Evolutionary conservation across 805 yeast species (phyloP).

Genomic region (Sungouiella thailandica): DNA sequence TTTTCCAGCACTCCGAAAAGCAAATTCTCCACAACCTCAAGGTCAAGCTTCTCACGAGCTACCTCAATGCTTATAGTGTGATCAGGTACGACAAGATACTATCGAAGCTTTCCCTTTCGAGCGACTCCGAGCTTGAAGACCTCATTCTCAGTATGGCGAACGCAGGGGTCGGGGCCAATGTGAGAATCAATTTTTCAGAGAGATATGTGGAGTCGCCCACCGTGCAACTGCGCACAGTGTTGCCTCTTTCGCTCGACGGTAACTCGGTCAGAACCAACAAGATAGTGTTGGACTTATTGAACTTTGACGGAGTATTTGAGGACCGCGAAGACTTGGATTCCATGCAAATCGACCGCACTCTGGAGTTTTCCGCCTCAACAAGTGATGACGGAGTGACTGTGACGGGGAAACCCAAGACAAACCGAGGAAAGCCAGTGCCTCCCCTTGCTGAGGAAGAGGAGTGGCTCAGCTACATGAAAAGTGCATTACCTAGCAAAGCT

Average conservation of each 20-base stretch:
- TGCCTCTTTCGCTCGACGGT: constrained; percentile 18
- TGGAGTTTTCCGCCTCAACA: not conserved
- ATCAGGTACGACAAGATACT: constrained; percentile 25
- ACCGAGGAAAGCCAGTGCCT: too few species aligned
- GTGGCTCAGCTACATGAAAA: constrained; percentile 18
- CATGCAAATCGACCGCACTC: constrained; percentile 3
- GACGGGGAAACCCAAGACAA: constrained; percentile 3
- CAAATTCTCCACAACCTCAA: constrained; percentile 27
- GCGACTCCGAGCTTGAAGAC: constrained; percentile 22
- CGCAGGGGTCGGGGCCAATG: constrained; percentile 23
- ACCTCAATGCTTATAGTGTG: constrained; percentile 26
- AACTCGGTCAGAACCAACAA: constrained; percentile 19
- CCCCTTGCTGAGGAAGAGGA: constrained; percentile 5
- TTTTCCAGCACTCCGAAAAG: constrained; percentile 23
- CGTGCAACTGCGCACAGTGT: constrained; percentile 1
- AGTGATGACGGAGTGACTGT: not conserved
- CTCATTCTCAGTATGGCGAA: constrained; percentile 24
- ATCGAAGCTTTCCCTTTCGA: constrained; percentile 15
- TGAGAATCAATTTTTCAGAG: constrained; percentile 27
- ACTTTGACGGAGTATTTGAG: not conserved
- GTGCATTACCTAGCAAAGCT: constrained; percentile 26
- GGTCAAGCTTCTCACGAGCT: constrained; percentile 25
- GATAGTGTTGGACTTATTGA: not conserved
- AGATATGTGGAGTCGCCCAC: constrained; percentile 14
- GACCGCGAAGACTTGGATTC: not conserved